Evolutionary conservation across 2,329 filamentous ascomycete genomes (phyloP).

Genomic region (Fusarium udum): DNA sequence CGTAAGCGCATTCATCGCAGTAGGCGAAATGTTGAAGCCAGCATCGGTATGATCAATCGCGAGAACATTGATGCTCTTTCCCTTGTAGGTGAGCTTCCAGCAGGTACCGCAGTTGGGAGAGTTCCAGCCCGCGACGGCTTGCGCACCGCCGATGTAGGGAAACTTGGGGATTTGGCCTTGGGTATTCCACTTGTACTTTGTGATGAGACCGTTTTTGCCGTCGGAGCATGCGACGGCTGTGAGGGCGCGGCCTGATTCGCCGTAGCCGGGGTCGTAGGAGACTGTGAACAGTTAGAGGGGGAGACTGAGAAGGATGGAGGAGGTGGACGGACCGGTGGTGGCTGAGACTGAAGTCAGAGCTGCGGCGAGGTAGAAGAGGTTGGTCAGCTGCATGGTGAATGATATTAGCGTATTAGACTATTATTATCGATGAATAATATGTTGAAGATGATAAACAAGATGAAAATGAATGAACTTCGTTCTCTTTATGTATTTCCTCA

Average conservation of each 20-base stretch:
- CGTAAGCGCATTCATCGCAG: constrained; percentile 65
- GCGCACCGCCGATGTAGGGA: constrained; percentile 64
- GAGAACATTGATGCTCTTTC: constrained; percentile 62
- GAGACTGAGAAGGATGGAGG: too few relatives aligned
- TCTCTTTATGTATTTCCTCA: neutral
- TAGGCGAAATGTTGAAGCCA: constrained; percentile 65
- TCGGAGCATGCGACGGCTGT: constrained; percentile 71
- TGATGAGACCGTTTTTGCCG: constrained; percentile 72
- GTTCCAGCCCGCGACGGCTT: constrained; percentile 64
- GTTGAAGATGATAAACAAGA: too few relatives aligned
- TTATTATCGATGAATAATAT: neutral
- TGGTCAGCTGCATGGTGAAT: constrained; percentile 54
- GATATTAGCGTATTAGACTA: neutral
- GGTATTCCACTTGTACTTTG: constrained; percentile 66
- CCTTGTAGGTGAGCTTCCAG: constrained; percentile 63
- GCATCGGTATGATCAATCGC: constrained; percentile 61
- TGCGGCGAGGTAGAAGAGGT: constrained; percentile 49
- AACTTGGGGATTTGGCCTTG: constrained; percentile 62
- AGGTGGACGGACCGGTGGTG: constrained; percentile 39
- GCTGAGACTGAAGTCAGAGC: constrained; percentile 48
- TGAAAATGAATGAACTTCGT: neutral
- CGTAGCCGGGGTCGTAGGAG: constrained; percentile 78
- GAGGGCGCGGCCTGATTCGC: constrained; percentile 65
- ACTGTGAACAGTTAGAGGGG: constrained; percentile 51
- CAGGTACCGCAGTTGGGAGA: constrained; percentile 66